Conservation (phyloP, 306 rosid genomes). For the Prunus davidiana region DNA sequence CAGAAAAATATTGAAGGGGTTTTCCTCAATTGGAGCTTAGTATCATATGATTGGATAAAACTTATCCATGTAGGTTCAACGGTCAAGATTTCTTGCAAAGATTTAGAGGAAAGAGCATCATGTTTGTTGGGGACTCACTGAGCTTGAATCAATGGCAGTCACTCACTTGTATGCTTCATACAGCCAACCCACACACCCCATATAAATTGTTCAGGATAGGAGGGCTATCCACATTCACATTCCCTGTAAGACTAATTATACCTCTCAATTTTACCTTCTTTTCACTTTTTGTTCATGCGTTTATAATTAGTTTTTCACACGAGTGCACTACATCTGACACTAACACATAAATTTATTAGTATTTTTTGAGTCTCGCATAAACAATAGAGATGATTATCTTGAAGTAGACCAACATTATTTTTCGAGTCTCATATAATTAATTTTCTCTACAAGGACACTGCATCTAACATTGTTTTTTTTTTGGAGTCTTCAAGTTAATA, state of each 20-base stretch:
- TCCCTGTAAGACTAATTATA: conserved; percentile 24
- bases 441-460: background rate
- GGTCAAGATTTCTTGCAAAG: conserved; percentile 46
- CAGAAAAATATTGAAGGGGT: too few relatives aligned
- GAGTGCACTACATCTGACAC: background rate
- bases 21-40: too few relatives aligned
- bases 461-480: background rate
- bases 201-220: conserved; percentile 30
- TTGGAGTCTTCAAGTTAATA: background rate
- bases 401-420: too few relatives aligned
- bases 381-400: too few relatives aligned
- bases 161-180: conserved; percentile 50
- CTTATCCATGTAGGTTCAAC: conserved; percentile 31
- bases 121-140: conserved; percentile 26
- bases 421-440: background rate
- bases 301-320: background rate
- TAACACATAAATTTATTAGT: background rate
- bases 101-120: conserved; percentile 17
- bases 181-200: conserved; percentile 28
- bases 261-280: background rate
- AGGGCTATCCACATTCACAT: conserved; percentile 39
- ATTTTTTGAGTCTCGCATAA: too few relatives aligned
- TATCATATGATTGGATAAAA: too few relatives aligned
- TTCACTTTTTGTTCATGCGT: background rate
- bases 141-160: conserved; percentile 31